These are phyloP conservation scores for Cryptococcus deneoformans DNA, from an alignment of 1,284 basidiomycete genomes.

Conservation along the genomic window DNA sequence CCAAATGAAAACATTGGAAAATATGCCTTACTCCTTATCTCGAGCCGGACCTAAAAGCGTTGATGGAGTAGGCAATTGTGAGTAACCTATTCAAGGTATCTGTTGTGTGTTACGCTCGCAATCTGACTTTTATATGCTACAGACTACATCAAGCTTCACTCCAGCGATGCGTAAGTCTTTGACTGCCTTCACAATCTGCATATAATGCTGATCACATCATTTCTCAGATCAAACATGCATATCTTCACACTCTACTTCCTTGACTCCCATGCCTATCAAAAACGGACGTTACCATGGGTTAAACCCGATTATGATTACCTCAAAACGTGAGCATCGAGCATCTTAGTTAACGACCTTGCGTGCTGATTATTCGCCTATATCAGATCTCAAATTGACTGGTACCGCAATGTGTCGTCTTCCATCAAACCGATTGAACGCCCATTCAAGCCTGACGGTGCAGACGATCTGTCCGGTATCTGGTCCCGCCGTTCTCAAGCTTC, in stretches of 20 bases:
- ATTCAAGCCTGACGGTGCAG: constrained; percentile 68
- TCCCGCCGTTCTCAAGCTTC: constrained; percentile 1
- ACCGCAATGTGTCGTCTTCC: constrained; percentile 67
- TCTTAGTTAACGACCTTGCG: background rate
- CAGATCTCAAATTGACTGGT: constrained; percentile 77
- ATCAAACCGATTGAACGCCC: constrained; percentile 74
- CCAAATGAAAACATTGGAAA: constrained; percentile 70
- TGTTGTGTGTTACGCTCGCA: background rate
- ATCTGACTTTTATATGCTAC: constrained; percentile 52
- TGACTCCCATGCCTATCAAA: constrained; percentile 76
- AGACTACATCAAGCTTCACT: constrained; percentile 46
- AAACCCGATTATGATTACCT: constrained; percentile 70
- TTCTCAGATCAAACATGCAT: constrained; percentile 71
- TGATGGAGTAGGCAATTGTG: constrained; percentile 82
- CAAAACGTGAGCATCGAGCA: constrained; percentile 43
- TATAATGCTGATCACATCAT: background rate
- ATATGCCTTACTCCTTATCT: constrained; percentile 79
- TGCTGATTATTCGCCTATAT: background rate
- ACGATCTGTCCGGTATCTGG: constrained; percentile 67
- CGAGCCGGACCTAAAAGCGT: constrained; percentile 74
- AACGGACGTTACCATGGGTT: constrained; percentile 53
- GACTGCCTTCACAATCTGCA: background rate
- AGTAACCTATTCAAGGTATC: constrained; percentile 6
- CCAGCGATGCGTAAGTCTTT: constrained; percentile 60
- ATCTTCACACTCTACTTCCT: constrained; percentile 89